Evolutionary conservation across 257 asterid genomes (phyloP), one percentile per base, ranked within the genome.

Genomic region (Ophiorrhiza pumila): DNA sequence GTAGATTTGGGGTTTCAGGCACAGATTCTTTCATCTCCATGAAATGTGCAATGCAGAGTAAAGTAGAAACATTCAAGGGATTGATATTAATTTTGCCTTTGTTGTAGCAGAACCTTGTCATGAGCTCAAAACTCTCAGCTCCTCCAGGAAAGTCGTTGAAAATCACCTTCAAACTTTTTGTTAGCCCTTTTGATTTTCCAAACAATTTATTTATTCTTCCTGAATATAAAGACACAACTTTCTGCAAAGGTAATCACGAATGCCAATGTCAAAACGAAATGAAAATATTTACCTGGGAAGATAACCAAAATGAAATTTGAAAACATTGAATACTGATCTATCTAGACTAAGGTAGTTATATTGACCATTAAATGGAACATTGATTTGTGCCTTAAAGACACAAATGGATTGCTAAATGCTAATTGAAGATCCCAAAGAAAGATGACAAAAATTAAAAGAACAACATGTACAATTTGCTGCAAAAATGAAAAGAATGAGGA

Each of bases 91-190:
- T 65, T 62, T 47, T 80, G 53, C 93, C 90, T 0, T 71, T 77
- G 72, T 74, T 82, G 88, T 91, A 89, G 76, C 98, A 93, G 76
- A 93, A 91, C 70, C 91, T 87, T 50, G 88, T 65, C 80, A 91
- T 77, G 60, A 83, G 86, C 90, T 91, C 97, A 65, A 93, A 93
- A 72, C 82, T 80, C 17, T 84, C 84, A 47, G 96, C 85, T 80
- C 98, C 98, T 42, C 97, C 98, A 0, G 98, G 98, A 45, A 93
- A 91, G 74, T 87, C 93, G 31, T 89, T 82, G 88, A 87, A 87
- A 64, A 93, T 82, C 77, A 91, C 89, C 91, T 91, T 93, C 27
- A 86, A 73, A 73, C 74, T 76, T 1, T 63, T 72, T 1, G 72
- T 42, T 32, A 34, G 73, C 5, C 83, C 84, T 79, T 84, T 81